Conservation (phyloP, 805 yeast genomes). For the Grigorovia jiainica region DNA sequence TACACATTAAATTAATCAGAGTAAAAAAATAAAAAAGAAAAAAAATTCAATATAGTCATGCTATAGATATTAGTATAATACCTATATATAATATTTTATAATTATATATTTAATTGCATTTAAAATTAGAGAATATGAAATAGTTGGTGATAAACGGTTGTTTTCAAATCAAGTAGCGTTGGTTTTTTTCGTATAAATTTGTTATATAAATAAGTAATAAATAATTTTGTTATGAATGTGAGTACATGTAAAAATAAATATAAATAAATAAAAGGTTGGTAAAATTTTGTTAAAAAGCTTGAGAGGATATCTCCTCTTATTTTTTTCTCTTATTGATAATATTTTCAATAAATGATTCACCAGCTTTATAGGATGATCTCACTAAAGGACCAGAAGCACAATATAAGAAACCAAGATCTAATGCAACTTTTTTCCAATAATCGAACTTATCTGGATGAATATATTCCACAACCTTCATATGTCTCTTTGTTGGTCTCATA, state of each 20-base stretch:
- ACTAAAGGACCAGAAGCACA: conserved; percentile 98
- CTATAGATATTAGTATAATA: no score
- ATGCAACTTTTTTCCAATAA: conserved; percentile 79
- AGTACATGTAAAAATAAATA: not conserved
- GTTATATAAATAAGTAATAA: not conserved
- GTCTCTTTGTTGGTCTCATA: conserved; percentile 98
- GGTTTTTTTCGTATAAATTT: not conserved
- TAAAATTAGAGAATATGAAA: no score
- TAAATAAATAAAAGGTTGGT: no score
- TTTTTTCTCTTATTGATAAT: conserved; percentile 65
- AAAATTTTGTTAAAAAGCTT: no score
- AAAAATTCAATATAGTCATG: not conserved
- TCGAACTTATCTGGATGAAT: conserved; percentile 91
- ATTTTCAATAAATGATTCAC: conserved; percentile 94
- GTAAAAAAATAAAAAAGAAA: not conserved
- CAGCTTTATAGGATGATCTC: conserved; percentile 95
- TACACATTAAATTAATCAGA: not conserved
- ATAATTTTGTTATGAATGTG: not conserved
- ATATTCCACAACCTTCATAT: conserved; percentile 95
- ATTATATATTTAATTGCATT: no score
- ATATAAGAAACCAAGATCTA: conserved; percentile 84
- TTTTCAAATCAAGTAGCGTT: no score
- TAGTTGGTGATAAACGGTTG: no score
- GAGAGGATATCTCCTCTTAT: no score
- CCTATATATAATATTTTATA: no score